Evolutionary conservation across 176 grass and related monocot genomes (phyloP).

Genomic region (Poa pratensis): DNA sequence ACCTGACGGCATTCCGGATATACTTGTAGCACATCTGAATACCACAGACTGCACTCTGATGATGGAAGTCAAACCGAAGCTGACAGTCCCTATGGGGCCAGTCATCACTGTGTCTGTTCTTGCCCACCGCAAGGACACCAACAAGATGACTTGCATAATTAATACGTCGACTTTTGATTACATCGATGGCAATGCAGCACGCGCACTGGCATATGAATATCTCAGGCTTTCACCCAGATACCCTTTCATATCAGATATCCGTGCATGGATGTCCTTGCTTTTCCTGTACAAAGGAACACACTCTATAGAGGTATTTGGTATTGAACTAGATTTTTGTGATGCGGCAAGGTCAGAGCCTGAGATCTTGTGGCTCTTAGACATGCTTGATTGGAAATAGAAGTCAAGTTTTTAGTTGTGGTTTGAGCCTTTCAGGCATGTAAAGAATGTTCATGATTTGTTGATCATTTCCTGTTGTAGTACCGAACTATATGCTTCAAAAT

Average conservation of each 20-base stretch:
- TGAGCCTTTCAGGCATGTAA: constrained; percentile 37
- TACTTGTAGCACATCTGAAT: constrained; percentile 60
- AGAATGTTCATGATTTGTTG: constrained; percentile 39
- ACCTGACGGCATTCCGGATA: constrained; percentile 57
- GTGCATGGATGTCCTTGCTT: constrained; percentile 78
- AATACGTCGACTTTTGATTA: constrained; percentile 74
- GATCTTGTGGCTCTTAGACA: constrained; percentile 79
- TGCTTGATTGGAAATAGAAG: constrained; percentile 88
- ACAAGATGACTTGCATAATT: constrained; percentile 70
- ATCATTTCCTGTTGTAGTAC: constrained; percentile 26
- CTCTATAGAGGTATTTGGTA: constrained; percentile 66
- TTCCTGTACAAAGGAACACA: constrained; percentile 55
- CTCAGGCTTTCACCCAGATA: constrained; percentile 71
- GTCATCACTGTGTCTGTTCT: constrained; percentile 61
- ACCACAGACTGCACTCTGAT: constrained; percentile 60
- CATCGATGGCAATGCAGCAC: constrained; percentile 60
- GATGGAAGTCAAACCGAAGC: constrained; percentile 67
- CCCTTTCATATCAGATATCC: constrained; percentile 78
- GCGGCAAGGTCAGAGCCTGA: constrained; percentile 66
- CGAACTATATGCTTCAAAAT: background rate
- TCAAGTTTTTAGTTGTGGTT: background rate
- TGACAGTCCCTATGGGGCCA: constrained; percentile 45
- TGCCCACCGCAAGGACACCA: constrained; percentile 64
- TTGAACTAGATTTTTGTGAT: constrained; percentile 87
- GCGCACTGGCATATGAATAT: constrained; percentile 75